Percentiles rank a stretch among this genome's conserved stretches.
Evolutionary conservation across 2,329 filamentous ascomycete genomes (phyloP).

Genomic region (Tympanopsis confertula): DNA sequence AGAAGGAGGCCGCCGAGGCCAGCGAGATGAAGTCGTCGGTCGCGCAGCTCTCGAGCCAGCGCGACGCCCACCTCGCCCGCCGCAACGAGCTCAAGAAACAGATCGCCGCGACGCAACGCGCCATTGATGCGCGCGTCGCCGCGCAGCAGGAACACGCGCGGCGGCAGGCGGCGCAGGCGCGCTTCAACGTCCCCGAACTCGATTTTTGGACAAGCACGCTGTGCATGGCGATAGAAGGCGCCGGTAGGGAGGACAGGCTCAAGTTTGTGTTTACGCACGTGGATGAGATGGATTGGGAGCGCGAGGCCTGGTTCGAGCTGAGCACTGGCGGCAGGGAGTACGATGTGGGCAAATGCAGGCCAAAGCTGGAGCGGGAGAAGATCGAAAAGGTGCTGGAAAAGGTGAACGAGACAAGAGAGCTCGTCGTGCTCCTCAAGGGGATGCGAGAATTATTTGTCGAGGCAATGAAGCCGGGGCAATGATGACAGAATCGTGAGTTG

Average conservation of each 20-base stretch:
- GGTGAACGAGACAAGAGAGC: conserved; percentile 70
- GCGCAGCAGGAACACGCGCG: conserved; percentile 62
- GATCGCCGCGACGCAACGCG: conserved; percentile 55
- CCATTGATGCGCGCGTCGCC: conserved; percentile 59
- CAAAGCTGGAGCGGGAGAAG: conserved; percentile 69
- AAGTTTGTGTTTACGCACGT: conserved; percentile 85
- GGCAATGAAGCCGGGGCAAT: conserved; percentile 40
- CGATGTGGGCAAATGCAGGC: conserved; percentile 68
- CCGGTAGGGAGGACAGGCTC: conserved; percentile 70
- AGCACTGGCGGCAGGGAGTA: conserved; percentile 74
- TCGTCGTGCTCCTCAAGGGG: conserved; percentile 63
- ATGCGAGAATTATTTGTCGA: conserved; percentile 73
- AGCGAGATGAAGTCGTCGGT: conserved; percentile 62
- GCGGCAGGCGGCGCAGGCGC: conserved; percentile 70
- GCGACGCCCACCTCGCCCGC: conserved; percentile 44
- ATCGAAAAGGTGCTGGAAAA: conserved; percentile 66
- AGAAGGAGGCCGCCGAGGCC: conserved; percentile 66
- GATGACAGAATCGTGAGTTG: neutral
- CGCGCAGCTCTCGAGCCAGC: conserved; percentile 42
- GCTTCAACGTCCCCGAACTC: conserved; percentile 84
- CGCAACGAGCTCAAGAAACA: conserved; percentile 47
- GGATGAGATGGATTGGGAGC: conserved; percentile 75
- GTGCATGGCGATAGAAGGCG: conserved; percentile 79
- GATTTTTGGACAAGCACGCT: conserved; percentile 93
- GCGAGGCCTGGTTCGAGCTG: conserved; percentile 88